Evolutionary conservation across 495 filamentous ascomycete species (phyloP).

Genomic region (Lepidopterella palustris): DNA sequence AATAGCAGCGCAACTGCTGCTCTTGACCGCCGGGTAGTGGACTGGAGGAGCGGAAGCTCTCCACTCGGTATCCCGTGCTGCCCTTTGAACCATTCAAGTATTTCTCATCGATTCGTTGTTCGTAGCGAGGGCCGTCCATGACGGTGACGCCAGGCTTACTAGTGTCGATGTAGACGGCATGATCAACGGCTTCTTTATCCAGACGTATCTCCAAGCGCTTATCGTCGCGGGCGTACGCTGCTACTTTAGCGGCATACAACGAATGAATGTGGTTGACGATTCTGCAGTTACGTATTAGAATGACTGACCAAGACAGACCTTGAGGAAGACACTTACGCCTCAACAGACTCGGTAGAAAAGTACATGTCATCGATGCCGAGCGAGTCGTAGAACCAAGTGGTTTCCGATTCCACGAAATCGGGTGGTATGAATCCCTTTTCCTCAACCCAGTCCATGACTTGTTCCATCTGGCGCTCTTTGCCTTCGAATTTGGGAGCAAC

Average conservation of each 20-base stretch:
- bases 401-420: conserved; percentile 75
- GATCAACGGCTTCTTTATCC: conserved; percentile 90
- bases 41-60: conserved; percentile 84
- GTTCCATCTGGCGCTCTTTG: conserved; percentile 87
- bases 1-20: conserved; percentile 90
- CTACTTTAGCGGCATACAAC: conserved; percentile 94
- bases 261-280: conserved; percentile 93
- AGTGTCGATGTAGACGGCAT: conserved; percentile 98
- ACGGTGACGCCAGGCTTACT: conserved; percentile 76
- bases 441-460: conserved; percentile 70
- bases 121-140: conserved; percentile 74
- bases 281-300: conserved; percentile 8
- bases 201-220: conserved; percentile 88
- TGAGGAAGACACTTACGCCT: conserved; percentile 42
- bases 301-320: neutral
- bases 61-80: conserved; percentile 74
- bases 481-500: conserved; percentile 92
- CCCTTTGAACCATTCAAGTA: conserved; percentile 71
- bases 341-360: conserved; percentile 84
- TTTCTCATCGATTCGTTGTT: conserved; percentile 89
- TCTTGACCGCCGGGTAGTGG: conserved; percentile 66
- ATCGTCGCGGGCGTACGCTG: conserved; percentile 88
- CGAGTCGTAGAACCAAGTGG: conserved; percentile 94
- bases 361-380: conserved; percentile 98
- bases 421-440: conserved; percentile 80